phyloP scores from a whole-genome alignment of 192 early-diverging fungal genomes.

The Mortierella claussenii region DNA sequence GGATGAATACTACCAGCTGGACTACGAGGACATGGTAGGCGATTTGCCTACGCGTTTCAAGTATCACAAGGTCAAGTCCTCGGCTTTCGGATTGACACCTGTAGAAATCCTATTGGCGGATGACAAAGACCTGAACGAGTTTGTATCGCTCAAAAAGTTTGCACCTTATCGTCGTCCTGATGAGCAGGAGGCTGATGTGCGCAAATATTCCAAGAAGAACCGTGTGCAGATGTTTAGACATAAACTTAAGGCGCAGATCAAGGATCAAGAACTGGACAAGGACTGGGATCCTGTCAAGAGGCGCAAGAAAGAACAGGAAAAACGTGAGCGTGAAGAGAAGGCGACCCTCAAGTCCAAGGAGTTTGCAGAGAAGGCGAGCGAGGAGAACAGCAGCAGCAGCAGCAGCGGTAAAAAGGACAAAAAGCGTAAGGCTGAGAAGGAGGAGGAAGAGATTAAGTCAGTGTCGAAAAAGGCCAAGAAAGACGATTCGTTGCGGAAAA shows the following conservation, averaged over 20 bases:
- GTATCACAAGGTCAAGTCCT: slow-evolving; percentile 85
- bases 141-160: slow-evolving; percentile 85
- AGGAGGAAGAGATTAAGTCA: slow-evolving; percentile 9
- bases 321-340: slow-evolving; percentile 52
- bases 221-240: slow-evolving; percentile 57
- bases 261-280: slow-evolving; percentile 46
- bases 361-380: slow-evolving; percentile 14
- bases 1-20: slow-evolving; percentile 92
- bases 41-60: slow-evolving; percentile 91
- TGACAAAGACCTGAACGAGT: slow-evolving; percentile 86
- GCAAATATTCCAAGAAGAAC: slow-evolving; percentile 67
- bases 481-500: too few species aligned
- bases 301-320: slow-evolving; percentile 34
- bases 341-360: slow-evolving; percentile 17
- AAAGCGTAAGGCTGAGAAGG: slow-evolving; percentile 18
- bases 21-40: slow-evolving; percentile 93
- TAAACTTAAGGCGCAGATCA: slow-evolving; percentile 46
- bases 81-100: slow-evolving; percentile 80
- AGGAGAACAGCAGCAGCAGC: neutral
- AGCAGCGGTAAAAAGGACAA: slow-evolving; percentile 39
- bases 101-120: slow-evolving; percentile 93
- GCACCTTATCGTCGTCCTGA: slow-evolving; percentile 76
- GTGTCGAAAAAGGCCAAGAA: neutral
- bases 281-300: slow-evolving; percentile 55
- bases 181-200: slow-evolving; percentile 43